Base-by-base conservation (phyloP, 148 eudicot genomes). In the Tetragonia tetragonoides region DNA sequence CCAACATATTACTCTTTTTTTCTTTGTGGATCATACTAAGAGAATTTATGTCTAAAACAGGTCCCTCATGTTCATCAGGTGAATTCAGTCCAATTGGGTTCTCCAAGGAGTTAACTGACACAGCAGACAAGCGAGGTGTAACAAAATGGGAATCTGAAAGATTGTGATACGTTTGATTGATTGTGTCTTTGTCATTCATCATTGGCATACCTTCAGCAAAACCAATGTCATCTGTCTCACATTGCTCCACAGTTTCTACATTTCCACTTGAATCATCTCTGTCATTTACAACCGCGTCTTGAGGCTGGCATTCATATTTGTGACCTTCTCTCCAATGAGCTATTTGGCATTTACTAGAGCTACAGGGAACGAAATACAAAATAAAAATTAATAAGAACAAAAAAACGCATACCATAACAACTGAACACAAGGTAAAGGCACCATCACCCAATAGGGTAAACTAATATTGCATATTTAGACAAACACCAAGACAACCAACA, bases 261-360 rank as follows among this genome's bases (percentile, higher is more conserved):
- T 73, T 72, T 44, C 73, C 78, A 61, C 71, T 67, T 17, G 68
- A 73, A 37, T 81, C 18, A 15, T 73, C 81, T 73, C 74, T 68
- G 72, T 81, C 81, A 51, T 2, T 72, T 10, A 49, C 51, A 59
- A 37, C 62, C 44, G 56, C 18, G 20, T 59, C 76, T 44, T 76
- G 81, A 63, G 81, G 79, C 42, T 63, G 60, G 66, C 85, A 82
- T 10, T 82, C 79, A 70, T 68, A 78, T 79, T 82, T 82, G 66
- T 82, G 84, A 70, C 81, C 81, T 74, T 82, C 79, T 57, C 85
- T 82, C 85, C 85, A 82, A 59, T 82, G 85, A 72, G 63, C 79
- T 14, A 82, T 74, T 82, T 82, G 85, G 76, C 85, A 82, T 72
- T 82, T 82, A 75, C 85, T 82, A 53, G 85, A 82, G 47, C 85